Evolutionary conservation across 2,329 filamentous ascomycete species (phyloP).

Genomic region (Aspergillus eucalypticola): DNA sequence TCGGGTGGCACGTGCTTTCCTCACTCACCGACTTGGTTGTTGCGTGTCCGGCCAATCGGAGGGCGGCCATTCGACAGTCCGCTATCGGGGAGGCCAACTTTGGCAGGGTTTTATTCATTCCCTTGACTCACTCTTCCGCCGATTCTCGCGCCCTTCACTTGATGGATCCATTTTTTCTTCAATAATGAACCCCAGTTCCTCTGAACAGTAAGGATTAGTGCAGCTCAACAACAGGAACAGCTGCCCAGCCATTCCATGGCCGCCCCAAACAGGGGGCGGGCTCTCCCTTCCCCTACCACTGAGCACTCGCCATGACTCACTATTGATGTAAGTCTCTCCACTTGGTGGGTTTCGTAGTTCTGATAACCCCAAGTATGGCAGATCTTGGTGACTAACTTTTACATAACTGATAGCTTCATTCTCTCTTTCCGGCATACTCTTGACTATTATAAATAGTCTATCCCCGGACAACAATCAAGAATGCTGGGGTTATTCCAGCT

Average conservation of each 20-base stretch:
- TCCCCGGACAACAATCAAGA: background rate
- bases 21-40: slow-evolving; percentile 28
- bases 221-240: background rate
- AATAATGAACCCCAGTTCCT: background rate
- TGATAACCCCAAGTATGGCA: background rate
- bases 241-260: background rate
- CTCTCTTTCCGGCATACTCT: background rate
- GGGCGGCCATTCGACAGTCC: slow-evolving; percentile 11
- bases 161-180: background rate
- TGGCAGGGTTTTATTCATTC: slow-evolving; percentile 7
- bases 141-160: background rate
- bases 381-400: background rate
- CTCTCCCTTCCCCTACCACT: background rate
- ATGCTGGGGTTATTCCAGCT: too few species aligned
- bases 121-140: slow-evolving; percentile 1
- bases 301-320: background rate
- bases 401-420: background rate
- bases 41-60: slow-evolving; percentile 28
- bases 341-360: background rate
- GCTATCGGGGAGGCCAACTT: slow-evolving; percentile 20
- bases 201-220: background rate
- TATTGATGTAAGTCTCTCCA: slow-evolving; percentile 4
- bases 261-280: background rate
- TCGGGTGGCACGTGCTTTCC: slow-evolving; percentile 28
- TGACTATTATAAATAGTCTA: slow-evolving; percentile 4